These are phyloP conservation scores for Neocatenulostroma microsporum DNA, from an alignment of 2,329 filamentous ascomycete species.

Conservation along the genomic window DNA sequence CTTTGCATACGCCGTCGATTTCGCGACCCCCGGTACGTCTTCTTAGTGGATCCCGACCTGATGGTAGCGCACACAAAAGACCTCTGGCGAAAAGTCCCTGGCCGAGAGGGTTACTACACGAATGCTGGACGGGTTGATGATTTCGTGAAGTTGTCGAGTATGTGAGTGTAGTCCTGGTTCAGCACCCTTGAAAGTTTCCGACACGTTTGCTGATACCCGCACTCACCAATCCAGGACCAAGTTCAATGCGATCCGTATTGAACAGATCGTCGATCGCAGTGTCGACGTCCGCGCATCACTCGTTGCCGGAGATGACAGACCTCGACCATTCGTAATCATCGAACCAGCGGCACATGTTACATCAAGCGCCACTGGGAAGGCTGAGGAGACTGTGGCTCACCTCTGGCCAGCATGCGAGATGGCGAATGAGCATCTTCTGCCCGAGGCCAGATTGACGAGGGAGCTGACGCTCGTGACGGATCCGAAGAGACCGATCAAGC, in stretches of 20 bases:
- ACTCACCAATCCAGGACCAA: too few species aligned
- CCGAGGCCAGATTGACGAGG: constrained; percentile 9
- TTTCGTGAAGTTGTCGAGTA: constrained; percentile 11
- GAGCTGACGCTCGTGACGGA: constrained; percentile 11
- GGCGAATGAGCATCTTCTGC: constrained; percentile 10
- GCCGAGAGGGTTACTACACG: constrained; percentile 6
- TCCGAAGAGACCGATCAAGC: constrained; percentile 7
- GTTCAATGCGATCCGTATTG: constrained; percentile 14
- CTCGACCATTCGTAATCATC: constrained; percentile 10
- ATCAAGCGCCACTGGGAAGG: neutral
- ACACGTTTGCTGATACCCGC: too few species aligned
- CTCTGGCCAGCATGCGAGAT: constrained; percentile 10
- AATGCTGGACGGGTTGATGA: constrained; percentile 12
- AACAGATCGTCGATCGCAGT: constrained; percentile 10
- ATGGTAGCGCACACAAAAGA: constrained; percentile 12
- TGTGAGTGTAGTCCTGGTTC: too few species aligned
- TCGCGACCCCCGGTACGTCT: constrained; percentile 7
- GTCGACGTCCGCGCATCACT: constrained; percentile 5
- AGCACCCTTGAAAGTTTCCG: too few species aligned
- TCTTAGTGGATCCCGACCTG: constrained; percentile 7
- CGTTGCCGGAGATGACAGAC: constrained; percentile 9
- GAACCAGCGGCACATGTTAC: constrained; percentile 3
- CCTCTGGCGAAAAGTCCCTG: constrained; percentile 9
- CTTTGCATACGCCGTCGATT: constrained; percentile 6
- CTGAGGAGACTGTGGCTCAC: neutral